phyloP scores from a whole-genome alignment of 2,329 filamentous ascomycete genomes.

The Trichoderma sp. region DNA sequence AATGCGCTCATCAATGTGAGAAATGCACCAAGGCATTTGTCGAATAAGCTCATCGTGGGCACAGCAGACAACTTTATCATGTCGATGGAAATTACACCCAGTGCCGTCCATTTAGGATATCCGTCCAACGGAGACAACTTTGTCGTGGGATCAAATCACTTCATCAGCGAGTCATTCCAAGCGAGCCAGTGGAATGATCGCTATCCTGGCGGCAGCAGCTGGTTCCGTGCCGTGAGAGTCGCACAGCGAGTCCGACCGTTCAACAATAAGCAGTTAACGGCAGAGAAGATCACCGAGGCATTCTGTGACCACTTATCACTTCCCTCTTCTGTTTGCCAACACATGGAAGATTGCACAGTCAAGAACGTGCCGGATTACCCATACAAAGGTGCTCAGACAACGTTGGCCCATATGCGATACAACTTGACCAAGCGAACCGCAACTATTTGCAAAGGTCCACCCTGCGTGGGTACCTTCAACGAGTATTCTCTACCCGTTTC shows the following conservation, averaged over 20 bases:
- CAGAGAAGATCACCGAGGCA: background rate
- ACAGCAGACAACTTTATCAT: constrained; percentile 8
- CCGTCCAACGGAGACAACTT: constrained; percentile 7
- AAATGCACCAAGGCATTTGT: constrained; percentile 25
- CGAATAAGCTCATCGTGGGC: constrained; percentile 22
- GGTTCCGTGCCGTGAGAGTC: constrained; percentile 1
- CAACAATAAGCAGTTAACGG: background rate
- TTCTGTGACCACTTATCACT: background rate
- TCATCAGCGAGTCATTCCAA: constrained; percentile 19
- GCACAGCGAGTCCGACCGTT: background rate
- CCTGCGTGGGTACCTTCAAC: constrained; percentile 3
- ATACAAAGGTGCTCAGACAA: constrained; percentile 12
- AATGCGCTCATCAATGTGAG: constrained; percentile 17
- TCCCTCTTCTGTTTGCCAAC: constrained; percentile 23
- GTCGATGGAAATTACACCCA: background rate
- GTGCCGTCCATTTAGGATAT: background rate
- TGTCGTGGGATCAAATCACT: constrained; percentile 23
- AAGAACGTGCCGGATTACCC: constrained; percentile 24
- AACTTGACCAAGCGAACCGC: constrained; percentile 23
- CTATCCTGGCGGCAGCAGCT: constrained; percentile 26
- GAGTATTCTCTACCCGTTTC: background rate
- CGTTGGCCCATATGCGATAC: constrained; percentile 22
- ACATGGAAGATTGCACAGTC: constrained; percentile 20
- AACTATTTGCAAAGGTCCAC: constrained; percentile 25
- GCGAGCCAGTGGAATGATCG: constrained; percentile 11